Conservation (phyloP, 768 basidiomycete genomes). For the Suillus luteus region DNA sequence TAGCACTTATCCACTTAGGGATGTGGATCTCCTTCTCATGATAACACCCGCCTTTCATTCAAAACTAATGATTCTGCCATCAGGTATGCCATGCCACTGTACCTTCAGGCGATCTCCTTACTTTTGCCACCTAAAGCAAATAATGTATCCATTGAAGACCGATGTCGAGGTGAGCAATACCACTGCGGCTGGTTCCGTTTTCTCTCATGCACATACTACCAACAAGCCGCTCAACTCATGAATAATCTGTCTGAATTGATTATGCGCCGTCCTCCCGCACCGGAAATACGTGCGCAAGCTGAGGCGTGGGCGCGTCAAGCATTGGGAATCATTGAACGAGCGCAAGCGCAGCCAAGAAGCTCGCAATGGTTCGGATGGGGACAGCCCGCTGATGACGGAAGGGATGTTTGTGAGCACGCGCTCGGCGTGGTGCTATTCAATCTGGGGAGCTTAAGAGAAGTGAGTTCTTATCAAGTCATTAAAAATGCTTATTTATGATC, state of each 20-base stretch:
- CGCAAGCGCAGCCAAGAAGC: constrained; percentile 18
- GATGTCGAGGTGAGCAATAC: constrained; percentile 55
- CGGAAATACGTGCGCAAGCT: constrained; percentile 44
- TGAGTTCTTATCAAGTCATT: constrained; percentile 8
- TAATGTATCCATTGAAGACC: constrained; percentile 44
- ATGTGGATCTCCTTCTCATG: background rate
- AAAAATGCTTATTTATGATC: background rate
- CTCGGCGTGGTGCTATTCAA: constrained; percentile 64
- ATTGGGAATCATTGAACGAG: constrained; percentile 34
- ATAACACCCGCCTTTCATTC: background rate
- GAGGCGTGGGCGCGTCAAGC: constrained; percentile 65
- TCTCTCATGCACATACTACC: background rate
- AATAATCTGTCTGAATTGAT: constrained; percentile 48
- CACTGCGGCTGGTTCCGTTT: background rate
- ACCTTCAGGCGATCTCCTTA: constrained; percentile 64
- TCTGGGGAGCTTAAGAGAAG: constrained; percentile 55
- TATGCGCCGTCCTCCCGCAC: constrained; percentile 39
- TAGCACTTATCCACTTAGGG: background rate
- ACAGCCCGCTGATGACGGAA: constrained; percentile 24
- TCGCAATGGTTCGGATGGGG: constrained; percentile 19
- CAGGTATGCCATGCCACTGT: constrained; percentile 66
- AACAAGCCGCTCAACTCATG: constrained; percentile 48
- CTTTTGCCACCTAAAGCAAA: constrained; percentile 47
- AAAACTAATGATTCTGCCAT: constrained; percentile 1
- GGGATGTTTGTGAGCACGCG: constrained; percentile 52